Percentiles rank a stretch among this genome's conserved stretches.
Evolutionary conservation across 192 early-diverging fungal genomes (phyloP).

Genomic region (Backusella psychrophila): DNA sequence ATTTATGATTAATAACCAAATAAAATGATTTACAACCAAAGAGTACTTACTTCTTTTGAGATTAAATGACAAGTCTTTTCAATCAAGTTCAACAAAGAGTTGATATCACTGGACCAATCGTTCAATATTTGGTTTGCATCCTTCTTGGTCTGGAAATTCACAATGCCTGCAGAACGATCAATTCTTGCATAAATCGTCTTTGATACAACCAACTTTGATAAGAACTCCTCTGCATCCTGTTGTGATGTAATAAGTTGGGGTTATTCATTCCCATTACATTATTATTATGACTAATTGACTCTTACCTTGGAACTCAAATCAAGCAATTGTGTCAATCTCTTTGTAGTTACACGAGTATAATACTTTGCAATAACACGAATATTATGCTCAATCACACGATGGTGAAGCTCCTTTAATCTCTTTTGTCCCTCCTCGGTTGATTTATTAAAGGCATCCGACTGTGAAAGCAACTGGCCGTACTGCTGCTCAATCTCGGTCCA

Average conservation of each 20-base stretch:
- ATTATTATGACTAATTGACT: background rate
- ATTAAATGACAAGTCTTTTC: conserved; percentile 94
- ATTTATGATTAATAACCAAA: background rate
- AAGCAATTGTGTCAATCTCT: conserved; percentile 86
- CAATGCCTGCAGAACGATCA: conserved; percentile 88
- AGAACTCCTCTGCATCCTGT: conserved; percentile 86
- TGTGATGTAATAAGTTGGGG: no score
- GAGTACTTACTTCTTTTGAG: conserved; percentile 62
- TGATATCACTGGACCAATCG: conserved; percentile 91
- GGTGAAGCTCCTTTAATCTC: conserved; percentile 82
- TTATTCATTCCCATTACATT: background rate
- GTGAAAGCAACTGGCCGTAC: conserved; percentile 75
- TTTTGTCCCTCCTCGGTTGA: conserved; percentile 74
- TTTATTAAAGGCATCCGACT: conserved; percentile 72
- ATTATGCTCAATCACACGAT: conserved; percentile 98
- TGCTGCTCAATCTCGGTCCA: conserved; percentile 93
- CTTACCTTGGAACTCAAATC: conserved; percentile 73
- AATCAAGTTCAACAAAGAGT: conserved; percentile 83
- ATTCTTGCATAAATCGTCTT: conserved; percentile 97
- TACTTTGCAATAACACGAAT: conserved; percentile 96
- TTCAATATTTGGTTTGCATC: conserved; percentile 90
- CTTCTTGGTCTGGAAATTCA: conserved; percentile 82
- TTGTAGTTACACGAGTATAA: conserved; percentile 85
- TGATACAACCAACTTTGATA: conserved; percentile 90
- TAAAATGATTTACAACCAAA: background rate